A percentile compares a stretch with the other conserved stretches of the same genome.
Evolutionary conservation across 352 stramenopile species (phyloP).

Genomic region (Aphanomyces stellatus): DNA sequence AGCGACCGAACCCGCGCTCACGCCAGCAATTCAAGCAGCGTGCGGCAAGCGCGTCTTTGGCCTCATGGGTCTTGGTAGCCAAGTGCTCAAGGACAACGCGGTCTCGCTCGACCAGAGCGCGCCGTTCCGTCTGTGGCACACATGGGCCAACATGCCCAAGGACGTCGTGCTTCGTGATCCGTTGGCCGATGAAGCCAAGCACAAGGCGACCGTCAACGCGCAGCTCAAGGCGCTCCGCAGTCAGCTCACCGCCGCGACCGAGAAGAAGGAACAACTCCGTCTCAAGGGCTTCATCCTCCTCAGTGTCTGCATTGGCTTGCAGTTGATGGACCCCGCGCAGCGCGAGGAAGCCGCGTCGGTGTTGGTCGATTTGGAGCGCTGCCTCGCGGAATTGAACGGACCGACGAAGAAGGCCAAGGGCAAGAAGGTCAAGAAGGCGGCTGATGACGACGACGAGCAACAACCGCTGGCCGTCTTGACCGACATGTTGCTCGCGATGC

Average conservation of each 20-base stretch:
- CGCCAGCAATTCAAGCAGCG: constrained; percentile 33
- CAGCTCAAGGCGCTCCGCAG: constrained; percentile 1
- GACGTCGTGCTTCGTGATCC: constrained; percentile 31
- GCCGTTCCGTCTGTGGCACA: constrained; percentile 37
- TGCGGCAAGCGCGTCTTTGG: constrained; percentile 59
- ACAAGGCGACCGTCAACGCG: constrained; percentile 29
- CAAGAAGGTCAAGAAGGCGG: constrained; percentile 26
- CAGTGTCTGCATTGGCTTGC: constrained; percentile 63
- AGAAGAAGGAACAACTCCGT: constrained; percentile 24
- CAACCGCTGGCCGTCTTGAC: constrained; percentile 70
- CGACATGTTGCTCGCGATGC: constrained; percentile 71
- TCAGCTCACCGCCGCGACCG: constrained; percentile 19
- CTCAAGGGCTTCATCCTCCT: constrained; percentile 64
- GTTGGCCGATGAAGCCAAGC: constrained; percentile 26
- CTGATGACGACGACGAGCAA: background rate
- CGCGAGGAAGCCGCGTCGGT: constrained; percentile 48
- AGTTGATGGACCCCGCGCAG: constrained; percentile 59
- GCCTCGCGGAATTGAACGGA: constrained; percentile 44
- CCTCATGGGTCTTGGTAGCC: constrained; percentile 34
- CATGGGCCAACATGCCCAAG: constrained; percentile 31
- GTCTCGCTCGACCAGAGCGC: constrained; percentile 25
- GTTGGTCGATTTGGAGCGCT: constrained; percentile 58
- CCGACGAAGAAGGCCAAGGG: constrained; percentile 25
- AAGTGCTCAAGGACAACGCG: constrained; percentile 34
- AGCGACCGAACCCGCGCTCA: constrained; percentile 37